phyloP scores from a whole-genome alignment of 345 rosid species.

The Moricandia moricandioides region DNA sequence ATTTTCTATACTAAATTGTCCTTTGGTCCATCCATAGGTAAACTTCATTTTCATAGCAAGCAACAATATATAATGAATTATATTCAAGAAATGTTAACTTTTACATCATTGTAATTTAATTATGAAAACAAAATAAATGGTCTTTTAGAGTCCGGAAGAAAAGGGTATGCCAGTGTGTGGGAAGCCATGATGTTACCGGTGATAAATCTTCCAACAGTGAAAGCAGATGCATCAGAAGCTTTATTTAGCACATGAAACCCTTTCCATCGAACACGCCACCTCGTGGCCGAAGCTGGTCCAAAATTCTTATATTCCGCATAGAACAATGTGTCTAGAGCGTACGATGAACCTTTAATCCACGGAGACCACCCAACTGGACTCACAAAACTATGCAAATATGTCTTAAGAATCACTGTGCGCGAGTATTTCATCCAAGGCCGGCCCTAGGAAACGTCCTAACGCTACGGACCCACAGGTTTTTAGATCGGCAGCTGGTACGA shows the following conservation, averaged over 20 bases:
- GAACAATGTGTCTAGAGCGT: slow-evolving; percentile 45
- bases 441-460: slow-evolving; percentile 61
- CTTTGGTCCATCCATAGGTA: too few species aligned
- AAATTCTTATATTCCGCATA: slow-evolving; percentile 68
- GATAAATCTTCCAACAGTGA: slow-evolving; percentile 53
- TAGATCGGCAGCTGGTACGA: slow-evolving; percentile 68
- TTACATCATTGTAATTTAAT: not conserved
- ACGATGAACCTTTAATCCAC: slow-evolving; percentile 45
- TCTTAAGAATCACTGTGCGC: slow-evolving; percentile 51
- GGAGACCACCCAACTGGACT: slow-evolving; percentile 76
- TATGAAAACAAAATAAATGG: not conserved
- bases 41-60: not conserved
- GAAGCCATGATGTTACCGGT: slow-evolving; percentile 56
- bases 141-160: slow-evolving; percentile 45
- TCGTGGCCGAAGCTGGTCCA: slow-evolving; percentile 65
- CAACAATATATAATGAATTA: not conserved
- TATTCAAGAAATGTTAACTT: not conserved
- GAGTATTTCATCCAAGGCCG: slow-evolving; percentile 86
- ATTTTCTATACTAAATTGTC: too few species aligned
- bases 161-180: slow-evolving; percentile 59
- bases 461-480: slow-evolving; percentile 45
- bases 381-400: slow-evolving; percentile 58
- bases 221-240: slow-evolving; percentile 43
- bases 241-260: slow-evolving; percentile 61
- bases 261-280: slow-evolving; percentile 59